These are phyloP conservation scores for Elymus sibiricus DNA, from an alignment of 176 grass and related monocot genomes.

Conservation along the genomic window DNA sequence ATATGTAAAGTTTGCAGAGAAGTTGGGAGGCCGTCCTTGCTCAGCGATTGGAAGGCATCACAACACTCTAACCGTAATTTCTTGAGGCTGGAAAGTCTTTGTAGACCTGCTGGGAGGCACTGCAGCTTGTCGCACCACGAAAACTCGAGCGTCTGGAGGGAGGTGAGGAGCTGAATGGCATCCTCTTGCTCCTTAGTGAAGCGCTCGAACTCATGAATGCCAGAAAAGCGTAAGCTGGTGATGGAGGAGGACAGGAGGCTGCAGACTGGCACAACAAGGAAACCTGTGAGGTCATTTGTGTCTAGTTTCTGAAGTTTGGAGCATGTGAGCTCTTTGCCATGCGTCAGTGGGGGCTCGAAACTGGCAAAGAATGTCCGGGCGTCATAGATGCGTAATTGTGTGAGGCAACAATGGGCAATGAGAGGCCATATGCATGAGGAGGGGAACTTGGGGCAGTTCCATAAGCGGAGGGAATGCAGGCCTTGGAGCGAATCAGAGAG, in stretches of 20 bases:
- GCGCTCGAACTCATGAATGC: background rate
- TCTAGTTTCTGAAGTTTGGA: rapidly evolving
- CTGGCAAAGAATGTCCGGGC: background rate
- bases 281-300: background rate
- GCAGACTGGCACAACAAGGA: background rate
- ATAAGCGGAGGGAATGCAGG: background rate
- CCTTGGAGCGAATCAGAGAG: background rate
- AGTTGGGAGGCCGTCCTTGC: background rate
- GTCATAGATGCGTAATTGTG: background rate
- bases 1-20: background rate
- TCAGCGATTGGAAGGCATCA: background rate
- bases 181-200: background rate
- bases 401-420: background rate
- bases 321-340: background rate
- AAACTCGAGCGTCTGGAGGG: background rate
- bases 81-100: background rate
- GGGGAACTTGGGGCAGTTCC: background rate
- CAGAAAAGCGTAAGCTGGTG: rapidly evolving
- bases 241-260: background rate
- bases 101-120: background rate
- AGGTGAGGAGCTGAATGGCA: background rate
- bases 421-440: background rate
- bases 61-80: background rate
- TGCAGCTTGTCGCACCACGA: rapidly evolving
- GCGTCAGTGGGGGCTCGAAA: background rate